Conservation (phyloP, 2,329 filamentous ascomycete species). For the Aspergillus glaucus region DNA sequence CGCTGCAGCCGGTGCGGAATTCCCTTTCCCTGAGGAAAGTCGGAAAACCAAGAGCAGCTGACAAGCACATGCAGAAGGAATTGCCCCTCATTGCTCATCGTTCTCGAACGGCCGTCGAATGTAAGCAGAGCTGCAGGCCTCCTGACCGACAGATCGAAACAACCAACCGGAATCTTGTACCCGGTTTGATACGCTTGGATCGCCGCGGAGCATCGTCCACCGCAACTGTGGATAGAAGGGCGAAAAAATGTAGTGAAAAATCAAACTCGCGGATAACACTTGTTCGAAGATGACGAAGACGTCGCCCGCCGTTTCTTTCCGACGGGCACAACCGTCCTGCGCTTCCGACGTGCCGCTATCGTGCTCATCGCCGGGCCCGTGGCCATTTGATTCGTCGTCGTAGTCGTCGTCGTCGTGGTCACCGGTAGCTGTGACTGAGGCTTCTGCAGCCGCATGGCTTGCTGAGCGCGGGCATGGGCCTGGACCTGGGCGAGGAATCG, state of each 20-base stretch:
- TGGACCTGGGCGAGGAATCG: conserved; percentile 37
- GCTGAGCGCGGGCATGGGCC: conserved; percentile 35
- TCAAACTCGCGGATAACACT: neutral
- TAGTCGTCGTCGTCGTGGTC: neutral
- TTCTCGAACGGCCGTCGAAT: no score
- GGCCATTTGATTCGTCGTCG: neutral
- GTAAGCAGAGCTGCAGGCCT: no score
- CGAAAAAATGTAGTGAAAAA: neutral
- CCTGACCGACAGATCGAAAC: no score
- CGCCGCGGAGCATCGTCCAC: no score
- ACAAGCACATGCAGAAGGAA: no score
- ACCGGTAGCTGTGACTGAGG: conserved; percentile 19
- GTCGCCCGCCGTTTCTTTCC: conserved; percentile 15
- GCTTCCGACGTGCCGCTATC: conserved; percentile 15
- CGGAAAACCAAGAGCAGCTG: no score
- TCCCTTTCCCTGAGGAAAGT: no score
- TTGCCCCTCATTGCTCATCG: no score
- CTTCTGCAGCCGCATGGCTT: conserved; percentile 32
- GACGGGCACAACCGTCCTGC: conserved; percentile 5
- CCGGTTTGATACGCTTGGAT: no score
- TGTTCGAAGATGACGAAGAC: conserved; percentile 14
- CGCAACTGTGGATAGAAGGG: no score
- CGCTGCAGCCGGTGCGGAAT: no score
- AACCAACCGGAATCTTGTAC: no score
- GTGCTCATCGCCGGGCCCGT: conserved; percentile 1